These are phyloP conservation scores for Sporodiniella umbellata DNA, from an alignment of 371 early-diverging fungal genomes.

Conservation along the genomic window DNA sequence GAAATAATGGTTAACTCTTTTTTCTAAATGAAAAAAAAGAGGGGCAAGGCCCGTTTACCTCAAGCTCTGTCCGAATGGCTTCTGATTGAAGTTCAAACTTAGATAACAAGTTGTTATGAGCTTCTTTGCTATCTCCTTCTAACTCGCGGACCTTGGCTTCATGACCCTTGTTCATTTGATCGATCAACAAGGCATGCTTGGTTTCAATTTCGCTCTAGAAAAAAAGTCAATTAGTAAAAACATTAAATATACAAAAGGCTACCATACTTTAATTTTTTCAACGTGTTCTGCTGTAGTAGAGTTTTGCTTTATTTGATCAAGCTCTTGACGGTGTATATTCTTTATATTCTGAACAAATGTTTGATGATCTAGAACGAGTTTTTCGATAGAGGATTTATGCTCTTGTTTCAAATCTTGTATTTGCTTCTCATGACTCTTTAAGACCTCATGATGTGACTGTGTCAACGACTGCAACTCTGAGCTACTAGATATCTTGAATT, in stretches of 20 bases:
- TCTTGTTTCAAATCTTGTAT: conserved; percentile 13
- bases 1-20: too few species aligned
- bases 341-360: conserved; percentile 27
- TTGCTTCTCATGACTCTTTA: neutral
- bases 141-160: conserved; percentile 4
- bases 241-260: too few species aligned
- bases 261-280: conserved; percentile 22
- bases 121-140: conserved; percentile 12
- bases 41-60: conserved; percentile 9
- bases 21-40: neutral
- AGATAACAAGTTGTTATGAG: neutral
- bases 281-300: conserved; percentile 9
- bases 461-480: neutral
- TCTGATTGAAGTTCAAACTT: conserved; percentile 14
- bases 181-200: conserved; percentile 8
- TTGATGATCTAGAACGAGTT: conserved; percentile 21
- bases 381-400: conserved; percentile 14
- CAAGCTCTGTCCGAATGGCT: conserved; percentile 14
- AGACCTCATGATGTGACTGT: neutral
- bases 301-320: conserved; percentile 11
- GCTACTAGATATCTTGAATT: neutral
- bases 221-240: neutral
- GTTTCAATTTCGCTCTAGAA: conserved; percentile 14
- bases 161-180: conserved; percentile 16
- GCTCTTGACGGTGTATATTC: conserved; percentile 16